Evolutionary conservation across 2,329 filamentous ascomycete genomes (phyloP).

Genomic region (Exophiala dermatitidis): DNA sequence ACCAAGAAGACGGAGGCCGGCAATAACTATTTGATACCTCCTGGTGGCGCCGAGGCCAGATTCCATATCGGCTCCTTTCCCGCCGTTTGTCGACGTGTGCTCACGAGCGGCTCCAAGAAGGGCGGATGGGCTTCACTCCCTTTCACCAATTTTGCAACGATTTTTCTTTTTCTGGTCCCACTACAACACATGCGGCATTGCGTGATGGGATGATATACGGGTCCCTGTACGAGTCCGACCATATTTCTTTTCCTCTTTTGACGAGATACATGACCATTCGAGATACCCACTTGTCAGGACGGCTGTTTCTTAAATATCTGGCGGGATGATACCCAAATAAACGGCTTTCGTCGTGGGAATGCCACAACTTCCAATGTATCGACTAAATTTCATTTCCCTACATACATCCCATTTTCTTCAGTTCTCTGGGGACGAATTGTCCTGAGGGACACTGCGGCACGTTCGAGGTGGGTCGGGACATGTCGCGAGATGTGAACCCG

Average conservation of each 20-base stretch:
- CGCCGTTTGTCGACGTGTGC: background rate
- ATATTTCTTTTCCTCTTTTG: conserved; percentile 13
- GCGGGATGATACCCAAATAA: conserved; percentile 9
- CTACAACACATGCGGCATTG: conserved; percentile 15
- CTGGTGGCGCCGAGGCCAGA: conserved; percentile 11
- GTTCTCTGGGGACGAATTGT: background rate
- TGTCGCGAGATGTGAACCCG: no score
- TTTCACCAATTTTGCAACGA: background rate
- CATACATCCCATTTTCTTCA: background rate
- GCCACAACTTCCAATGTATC: conserved; percentile 13
- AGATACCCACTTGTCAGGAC: conserved; percentile 22
- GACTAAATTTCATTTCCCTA: conserved; percentile 15
- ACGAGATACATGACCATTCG: conserved; percentile 26
- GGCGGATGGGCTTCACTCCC: conserved; percentile 1
- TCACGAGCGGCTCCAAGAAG: background rate
- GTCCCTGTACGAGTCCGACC: conserved; percentile 13
- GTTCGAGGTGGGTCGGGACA: no score
- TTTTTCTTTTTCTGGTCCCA: conserved; percentile 10
- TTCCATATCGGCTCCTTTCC: background rate
- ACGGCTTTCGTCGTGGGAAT: background rate
- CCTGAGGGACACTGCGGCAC: background rate
- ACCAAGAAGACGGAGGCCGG: background rate
- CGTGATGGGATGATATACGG: conserved; percentile 23
- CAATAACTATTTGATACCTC: conserved; percentile 16
- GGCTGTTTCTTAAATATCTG: conserved; percentile 6